Percentiles rank a stretch among this genome's conserved stretches.
These are phyloP conservation scores for Phymatotrichopsis omnivora DNA, from an alignment of 2,329 filamentous ascomycete genomes.

Conservation along the genomic window DNA sequence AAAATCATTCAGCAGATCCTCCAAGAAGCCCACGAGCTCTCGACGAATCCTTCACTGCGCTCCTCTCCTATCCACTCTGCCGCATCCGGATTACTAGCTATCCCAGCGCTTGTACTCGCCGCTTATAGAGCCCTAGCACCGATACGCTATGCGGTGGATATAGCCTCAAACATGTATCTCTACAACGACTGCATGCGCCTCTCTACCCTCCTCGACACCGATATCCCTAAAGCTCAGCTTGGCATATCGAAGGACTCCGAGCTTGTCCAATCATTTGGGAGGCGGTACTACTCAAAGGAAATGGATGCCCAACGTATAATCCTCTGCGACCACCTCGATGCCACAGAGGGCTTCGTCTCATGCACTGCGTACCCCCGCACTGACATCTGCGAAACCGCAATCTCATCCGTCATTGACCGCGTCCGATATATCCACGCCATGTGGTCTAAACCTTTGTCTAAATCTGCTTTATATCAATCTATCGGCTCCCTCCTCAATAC, in stretches of 20 bases:
- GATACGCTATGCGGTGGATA: slow-evolving; percentile 57
- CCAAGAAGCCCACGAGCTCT: slow-evolving; percentile 44
- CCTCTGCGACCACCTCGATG: slow-evolving; percentile 29
- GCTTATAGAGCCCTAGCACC: slow-evolving; percentile 69
- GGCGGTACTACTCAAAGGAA: slow-evolving; percentile 23
- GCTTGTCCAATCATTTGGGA: slow-evolving; percentile 27
- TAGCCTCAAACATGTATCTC: slow-evolving; percentile 55
- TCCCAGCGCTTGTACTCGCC: slow-evolving; percentile 64
- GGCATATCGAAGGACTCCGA: slow-evolving; percentile 16
- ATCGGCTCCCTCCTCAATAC: slow-evolving; percentile 29
- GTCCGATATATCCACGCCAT: slow-evolving; percentile 42
- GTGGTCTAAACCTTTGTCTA: slow-evolving; percentile 27
- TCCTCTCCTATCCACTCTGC: slow-evolving; percentile 53
- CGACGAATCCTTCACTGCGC: slow-evolving; percentile 33
- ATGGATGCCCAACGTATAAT: slow-evolving; percentile 21
- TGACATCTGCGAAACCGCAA: slow-evolving; percentile 41
- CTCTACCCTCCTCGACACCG: slow-evolving; percentile 43
- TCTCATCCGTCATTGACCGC: slow-evolving; percentile 45
- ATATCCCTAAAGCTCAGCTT: slow-evolving; percentile 6
- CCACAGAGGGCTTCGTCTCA: slow-evolving; percentile 29
- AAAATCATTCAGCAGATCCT: slow-evolving; percentile 51
- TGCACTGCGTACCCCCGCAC: slow-evolving; percentile 29
- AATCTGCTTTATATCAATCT: slow-evolving; percentile 28
- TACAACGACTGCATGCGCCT: slow-evolving; percentile 60
- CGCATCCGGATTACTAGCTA: slow-evolving; percentile 56